Base-by-base conservation (phyloP, 2,329 filamentous ascomycete genomes). In the Trematosphaeria pertusa region DNA sequence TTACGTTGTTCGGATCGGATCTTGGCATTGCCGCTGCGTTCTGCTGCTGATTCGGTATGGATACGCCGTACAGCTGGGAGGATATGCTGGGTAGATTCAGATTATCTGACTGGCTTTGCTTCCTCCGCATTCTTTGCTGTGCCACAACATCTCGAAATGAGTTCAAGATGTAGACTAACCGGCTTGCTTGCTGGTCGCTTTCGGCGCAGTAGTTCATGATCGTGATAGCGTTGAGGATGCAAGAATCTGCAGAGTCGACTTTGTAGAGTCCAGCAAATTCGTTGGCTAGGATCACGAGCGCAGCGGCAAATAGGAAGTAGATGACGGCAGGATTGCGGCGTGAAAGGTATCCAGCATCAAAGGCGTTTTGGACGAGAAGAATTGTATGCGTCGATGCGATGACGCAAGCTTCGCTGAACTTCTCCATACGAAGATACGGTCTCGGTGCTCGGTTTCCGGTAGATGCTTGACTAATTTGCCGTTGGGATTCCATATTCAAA, bases 351-450 rank as follows among this genome's bases (percentile, higher is more conserved):
- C 71, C 69, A 21, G 71, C 72, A 24, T 74, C 71, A 46, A 68
- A 75, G 0, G 72, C 71, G 36, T 72, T 71, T 37, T 73, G 69
- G 4, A 73, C 62, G 2, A 74, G 56, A 9, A 72, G 65, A 9
- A 74, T 69, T 3, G 71, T 75, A 41, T 74, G 73, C 5, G 69
- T 69, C 1, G 71, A 73, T 1, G 73, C 71, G 21, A 72, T 73
- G 9, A 75, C 65, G 41, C 73, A 75, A 8, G 72, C 71, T 54
- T 75, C 72, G 45, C 70, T 73, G 46, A 75, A 71, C 49, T 69
- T 77, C 66, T 80, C 79, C 80, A 85, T 73, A 7, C 70, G 64
- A 7, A 66, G 45, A 30, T 62, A 67, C 6, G 67, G 64, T 19
- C 67, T 50, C 15, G 61, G 64, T 3, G 56, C 61, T 37, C 59